Percentiles rank a stretch among this genome's conserved stretches.
These are phyloP conservation scores for Thermomyces lanuginosus DNA, from an alignment of 2,329 filamentous ascomycete species.

Conservation along the genomic window DNA sequence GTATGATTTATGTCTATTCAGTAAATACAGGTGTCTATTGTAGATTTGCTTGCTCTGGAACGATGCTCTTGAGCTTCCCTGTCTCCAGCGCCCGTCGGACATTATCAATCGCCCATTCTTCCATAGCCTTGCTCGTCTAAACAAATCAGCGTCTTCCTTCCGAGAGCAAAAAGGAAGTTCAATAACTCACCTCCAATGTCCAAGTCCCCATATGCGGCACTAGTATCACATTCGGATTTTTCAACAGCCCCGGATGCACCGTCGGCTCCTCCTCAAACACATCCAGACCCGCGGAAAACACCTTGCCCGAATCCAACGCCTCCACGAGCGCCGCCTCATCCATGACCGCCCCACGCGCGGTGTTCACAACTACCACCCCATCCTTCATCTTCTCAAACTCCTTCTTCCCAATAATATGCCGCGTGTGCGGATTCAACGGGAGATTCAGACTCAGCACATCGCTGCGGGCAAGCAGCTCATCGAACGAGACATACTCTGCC, in stretches of 20 bases:
- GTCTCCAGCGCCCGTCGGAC: conserved; percentile 45
- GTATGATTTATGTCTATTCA: conserved; percentile 1
- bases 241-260: conserved; percentile 54
- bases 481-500: conserved; percentile 43
- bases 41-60: conserved; percentile 51
- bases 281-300: conserved; percentile 57
- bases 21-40: conserved; percentile 4
- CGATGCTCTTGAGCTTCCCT: conserved; percentile 48
- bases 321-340: conserved; percentile 65
- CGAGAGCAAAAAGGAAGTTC: not conserved
- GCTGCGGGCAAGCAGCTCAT: conserved; percentile 50
- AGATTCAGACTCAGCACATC: conserved; percentile 70
- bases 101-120: conserved; percentile 59
- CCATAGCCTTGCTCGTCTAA: conserved; percentile 45
- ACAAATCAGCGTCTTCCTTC: not conserved
- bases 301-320: conserved; percentile 52
- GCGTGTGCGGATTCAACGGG: conserved; percentile 57
- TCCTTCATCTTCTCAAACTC: conserved; percentile 66
- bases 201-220: conserved; percentile 78
- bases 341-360: conserved; percentile 65
- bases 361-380: conserved; percentile 65
- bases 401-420: conserved; percentile 54
- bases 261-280: conserved; percentile 71
- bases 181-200: conserved; percentile 42
- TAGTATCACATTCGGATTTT: conserved; percentile 55